Evolutionary conservation across 2,329 filamentous ascomycete genomes (phyloP).

Genomic region (Cryphonectria radicalis): DNA sequence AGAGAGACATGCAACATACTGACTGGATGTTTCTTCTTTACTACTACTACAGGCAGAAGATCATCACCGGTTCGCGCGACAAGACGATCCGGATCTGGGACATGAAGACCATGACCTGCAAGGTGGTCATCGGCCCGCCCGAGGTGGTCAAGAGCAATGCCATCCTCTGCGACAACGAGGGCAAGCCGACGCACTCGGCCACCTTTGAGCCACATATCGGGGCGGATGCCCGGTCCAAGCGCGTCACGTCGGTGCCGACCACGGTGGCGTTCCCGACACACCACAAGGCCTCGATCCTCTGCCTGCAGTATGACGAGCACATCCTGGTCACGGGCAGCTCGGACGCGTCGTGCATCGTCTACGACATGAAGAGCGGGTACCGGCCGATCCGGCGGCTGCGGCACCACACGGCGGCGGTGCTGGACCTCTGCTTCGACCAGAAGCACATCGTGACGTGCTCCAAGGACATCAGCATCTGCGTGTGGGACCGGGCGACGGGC

Average conservation of each 20-base stretch:
- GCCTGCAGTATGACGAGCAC: slow-evolving; percentile 89
- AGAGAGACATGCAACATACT: background rate
- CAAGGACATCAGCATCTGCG: slow-evolving; percentile 91
- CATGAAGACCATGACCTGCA: slow-evolving; percentile 83
- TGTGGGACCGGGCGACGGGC: slow-evolving; percentile 88
- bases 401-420: slow-evolving; percentile 83
- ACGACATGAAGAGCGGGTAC: slow-evolving; percentile 80
- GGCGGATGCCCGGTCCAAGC: slow-evolving; percentile 27
- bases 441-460: slow-evolving; percentile 95
- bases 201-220: slow-evolving; percentile 47
- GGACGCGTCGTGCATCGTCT: slow-evolving; percentile 88
- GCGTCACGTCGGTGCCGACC: slow-evolving; percentile 54
- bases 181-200: slow-evolving; percentile 59
- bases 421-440: slow-evolving; percentile 92
- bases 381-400: slow-evolving; percentile 76
- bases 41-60: slow-evolving; percentile 70
- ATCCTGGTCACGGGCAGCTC: slow-evolving; percentile 96
- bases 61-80: slow-evolving; percentile 94
- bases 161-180: slow-evolving; percentile 57
- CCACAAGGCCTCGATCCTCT: slow-evolving; percentile 92
- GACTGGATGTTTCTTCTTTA: background rate
- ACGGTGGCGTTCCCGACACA: slow-evolving; percentile 65
- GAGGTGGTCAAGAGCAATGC: slow-evolving; percentile 59
- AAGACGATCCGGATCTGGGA: slow-evolving; percentile 97
- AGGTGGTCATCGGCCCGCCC: slow-evolving; percentile 82